Percentiles rank a stretch among this genome's conserved stretches.
phyloP scores from a whole-genome alignment of 306 rosid species.

The Echinosophora koreensis region DNA sequence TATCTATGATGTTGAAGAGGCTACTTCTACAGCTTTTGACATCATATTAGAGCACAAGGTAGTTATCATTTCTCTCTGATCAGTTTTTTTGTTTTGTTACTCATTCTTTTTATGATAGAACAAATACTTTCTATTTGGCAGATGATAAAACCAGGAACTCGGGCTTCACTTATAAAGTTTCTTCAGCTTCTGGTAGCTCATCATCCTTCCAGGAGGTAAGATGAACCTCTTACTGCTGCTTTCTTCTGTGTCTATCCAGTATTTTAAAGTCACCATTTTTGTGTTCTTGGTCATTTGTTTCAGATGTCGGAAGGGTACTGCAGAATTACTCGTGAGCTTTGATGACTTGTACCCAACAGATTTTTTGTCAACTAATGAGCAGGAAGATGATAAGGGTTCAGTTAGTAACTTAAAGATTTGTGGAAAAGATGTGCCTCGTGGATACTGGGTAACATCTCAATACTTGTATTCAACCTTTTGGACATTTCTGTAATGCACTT shows the following conservation, averaged over 20 bases:
- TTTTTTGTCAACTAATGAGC: conserved; percentile 49
- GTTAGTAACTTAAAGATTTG: conserved; percentile 71
- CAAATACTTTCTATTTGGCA: conserved; percentile 47
- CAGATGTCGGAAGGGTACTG: conserved; percentile 97
- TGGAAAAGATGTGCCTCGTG: conserved; percentile 94
- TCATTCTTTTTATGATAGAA: conserved; percentile 34
- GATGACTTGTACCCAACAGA: conserved; percentile 79
- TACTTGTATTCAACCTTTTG: conserved; percentile 42
- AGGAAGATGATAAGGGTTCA: conserved; percentile 57
- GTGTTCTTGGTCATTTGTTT: conserved; percentile 45
- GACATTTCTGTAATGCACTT: conserved; percentile 5
- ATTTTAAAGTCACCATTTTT: conserved; percentile 28
- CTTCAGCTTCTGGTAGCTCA: conserved; percentile 89
- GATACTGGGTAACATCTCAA: conserved; percentile 83
- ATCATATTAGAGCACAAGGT: conserved; percentile 86
- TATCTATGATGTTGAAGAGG: conserved; percentile 96
- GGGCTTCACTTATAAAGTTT: conserved; percentile 79
- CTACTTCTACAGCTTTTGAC: conserved; percentile 86
- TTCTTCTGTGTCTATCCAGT: conserved; percentile 38
- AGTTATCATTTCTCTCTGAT: conserved; percentile 34
- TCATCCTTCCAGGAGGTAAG: conserved; percentile 92
- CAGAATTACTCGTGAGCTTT: conserved; percentile 86
- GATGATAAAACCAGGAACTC: conserved; percentile 92
- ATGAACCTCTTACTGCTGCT: conserved; percentile 31
- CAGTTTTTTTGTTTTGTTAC: conserved; percentile 34